phyloP scores from a whole-genome alignment of 2,329 filamentous ascomycete genomes.

The Exserohilum rostratum region DNA sequence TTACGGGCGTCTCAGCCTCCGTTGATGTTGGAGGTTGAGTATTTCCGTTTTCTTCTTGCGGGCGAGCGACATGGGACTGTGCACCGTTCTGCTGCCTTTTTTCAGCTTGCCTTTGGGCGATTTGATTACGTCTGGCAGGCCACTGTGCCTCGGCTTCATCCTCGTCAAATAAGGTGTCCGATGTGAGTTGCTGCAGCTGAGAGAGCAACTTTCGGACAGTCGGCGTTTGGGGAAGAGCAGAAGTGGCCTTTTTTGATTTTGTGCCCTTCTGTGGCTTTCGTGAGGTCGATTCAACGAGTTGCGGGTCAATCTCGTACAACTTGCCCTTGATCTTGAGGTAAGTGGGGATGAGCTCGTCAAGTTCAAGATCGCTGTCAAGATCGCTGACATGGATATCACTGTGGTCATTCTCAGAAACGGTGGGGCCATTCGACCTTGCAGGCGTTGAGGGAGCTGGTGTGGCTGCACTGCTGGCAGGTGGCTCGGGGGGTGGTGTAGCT shows the following conservation, averaged over 20 bases:
- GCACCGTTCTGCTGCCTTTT: constrained; percentile 20
- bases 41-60: background rate
- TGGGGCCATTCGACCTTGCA: constrained; percentile 4
- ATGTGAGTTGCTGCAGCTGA: constrained; percentile 78
- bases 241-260: constrained; percentile 28
- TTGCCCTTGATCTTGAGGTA: constrained; percentile 75
- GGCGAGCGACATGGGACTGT: background rate
- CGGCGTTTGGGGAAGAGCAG: constrained; percentile 40
- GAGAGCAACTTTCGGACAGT: constrained; percentile 70
- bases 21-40: background rate
- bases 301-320: constrained; percentile 54
- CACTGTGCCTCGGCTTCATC: constrained; percentile 55
- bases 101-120: constrained; percentile 49
- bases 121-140: constrained; percentile 51
- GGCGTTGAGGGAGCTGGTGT: background rate
- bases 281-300: constrained; percentile 61
- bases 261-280: constrained; percentile 38
- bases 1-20: background rate
- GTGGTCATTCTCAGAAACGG: constrained; percentile 20
- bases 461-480: background rate
- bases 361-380: constrained; percentile 57
- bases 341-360: constrained; percentile 65
- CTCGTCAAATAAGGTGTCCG: constrained; percentile 60
- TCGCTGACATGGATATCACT: constrained; percentile 54
- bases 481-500: constrained; percentile 14